Evolutionary conservation across 176 grass and related monocot genomes (phyloP), one percentile per base, ranked within the genome.

Genomic region (Carex scoparia): DNA sequence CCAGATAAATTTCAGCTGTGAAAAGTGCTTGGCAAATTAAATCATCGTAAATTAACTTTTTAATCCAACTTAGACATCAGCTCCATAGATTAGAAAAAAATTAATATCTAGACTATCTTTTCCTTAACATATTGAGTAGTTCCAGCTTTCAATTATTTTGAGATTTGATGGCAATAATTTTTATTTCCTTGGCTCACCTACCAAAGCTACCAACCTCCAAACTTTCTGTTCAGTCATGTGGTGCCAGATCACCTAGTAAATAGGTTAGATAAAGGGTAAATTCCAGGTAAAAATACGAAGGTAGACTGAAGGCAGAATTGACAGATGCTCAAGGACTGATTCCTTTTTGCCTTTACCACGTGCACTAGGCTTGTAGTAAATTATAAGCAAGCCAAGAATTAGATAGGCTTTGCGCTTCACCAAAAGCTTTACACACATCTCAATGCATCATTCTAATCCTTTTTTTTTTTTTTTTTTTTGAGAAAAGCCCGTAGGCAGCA

Each of bases 341-440:
- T 84, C 65, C 56, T 54, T 87, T 83, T 84, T 27, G 38, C 66
- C 80, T 76, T 83, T 76, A 77, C 79, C 80, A 83, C 42, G 79
- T 81, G 73, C 85, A 61, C 74, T 11, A 80, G 61, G 38, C 67
- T 85, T 32, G 61, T 80, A 65, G 42, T 80, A 76, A 80, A 33
- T 80, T 53, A 77, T 13, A 79, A 79, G 42, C 61, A 64, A 79
- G 51, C 10, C 53, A 18, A 42, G 38, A 53, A 79, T 56, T 64
- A 86, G 63, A 12, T 67, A 74, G 64, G 56, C 46, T 86, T n/a
- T 78, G 84, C 30, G 10, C 71, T 51, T 64, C 61, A 49, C 44
- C 57, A 82, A 65, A 65, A 63, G 79, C 60, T 61, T 80, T 80
- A 7, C 9, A 4, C 53, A 18, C 14, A 59, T 49, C 38, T 33